Evolutionary conservation across 1,139 yeast species (phyloP), one percentile per base, ranked within the genome.

Genomic region (Barnettozyma hawaiiensis): DNA sequence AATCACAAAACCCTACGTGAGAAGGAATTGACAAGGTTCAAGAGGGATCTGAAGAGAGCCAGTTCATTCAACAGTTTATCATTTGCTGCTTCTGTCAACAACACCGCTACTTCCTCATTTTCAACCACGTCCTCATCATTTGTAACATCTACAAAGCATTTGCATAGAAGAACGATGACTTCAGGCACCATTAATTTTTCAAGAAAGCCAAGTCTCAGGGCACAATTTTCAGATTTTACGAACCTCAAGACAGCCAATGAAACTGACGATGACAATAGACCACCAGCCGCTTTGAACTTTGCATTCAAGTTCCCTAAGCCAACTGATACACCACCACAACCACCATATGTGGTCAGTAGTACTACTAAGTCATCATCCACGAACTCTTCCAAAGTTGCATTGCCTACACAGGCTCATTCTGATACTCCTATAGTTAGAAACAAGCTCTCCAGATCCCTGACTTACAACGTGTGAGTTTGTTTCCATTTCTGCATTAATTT

Each of bases 1-100:
- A 76, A 77, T 50, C 84, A 80, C 62, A 73, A 75, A 50, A 69
- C 69, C 36, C 68, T 76, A 31, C 82, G 96, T 59, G 95, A 86
- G 58, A 69, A 71, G 14, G 90, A 85, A 53, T 66, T 92, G 73
- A 73, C 75, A 55, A 73, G 76, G 57, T 81, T 87, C 51, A 73
- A 92, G 54, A 72, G 71, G 47, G 82, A 76, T 49, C 64, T 70
- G 39, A 79, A 78, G 57, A 63, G 73, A 46, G 66, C 61, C 11
- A 62, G 63, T 23, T 65, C 70, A 2, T 53, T 59, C 39, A 60
- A 62, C 42, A 50, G 46, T 39, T 42, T 51, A 35, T 47, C 56
- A 24, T 53, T 45, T 38, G 46, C 56, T 16, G 48, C 58, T 21
- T 63, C 70, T 1, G 45, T 60, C 26, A 57, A 58, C 26, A 57